Percentiles rank a stretch among this genome's conserved stretches.
Conservation (phyloP, 2,329 filamentous ascomycete genomes). For the Chaetomiaceae sp. region DNA sequence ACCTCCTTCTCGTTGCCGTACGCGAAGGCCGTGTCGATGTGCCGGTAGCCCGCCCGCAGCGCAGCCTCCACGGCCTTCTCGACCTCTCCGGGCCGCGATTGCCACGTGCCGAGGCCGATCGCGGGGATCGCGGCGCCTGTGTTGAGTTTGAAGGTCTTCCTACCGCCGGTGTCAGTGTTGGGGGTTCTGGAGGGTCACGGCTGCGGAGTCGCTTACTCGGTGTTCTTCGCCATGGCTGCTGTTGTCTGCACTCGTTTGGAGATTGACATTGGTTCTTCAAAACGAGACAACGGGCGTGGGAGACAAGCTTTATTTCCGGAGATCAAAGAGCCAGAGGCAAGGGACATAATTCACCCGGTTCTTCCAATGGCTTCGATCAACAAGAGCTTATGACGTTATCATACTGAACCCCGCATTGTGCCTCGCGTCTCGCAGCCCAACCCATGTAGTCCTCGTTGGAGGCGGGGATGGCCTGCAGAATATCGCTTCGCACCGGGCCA, state of each 20-base stretch:
- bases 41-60: constrained; percentile 62
- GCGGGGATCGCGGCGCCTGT: constrained; percentile 73
- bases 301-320: constrained; percentile 3
- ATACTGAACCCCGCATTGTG: neutral
- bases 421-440: neutral
- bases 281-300: neutral
- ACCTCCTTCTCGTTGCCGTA: constrained; percentile 73
- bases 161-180: constrained; percentile 15
- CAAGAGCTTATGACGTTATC: constrained; percentile 8
- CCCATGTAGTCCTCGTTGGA: neutral
- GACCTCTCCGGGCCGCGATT: constrained; percentile 64
- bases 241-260: neutral
- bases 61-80: constrained; percentile 64
- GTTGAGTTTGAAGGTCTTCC: constrained; percentile 62
- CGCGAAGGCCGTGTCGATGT: constrained; percentile 69
- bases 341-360: neutral
- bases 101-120: constrained; percentile 74
- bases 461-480: constrained; percentile 4
- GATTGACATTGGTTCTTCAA: neutral
- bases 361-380: constrained; percentile 8
- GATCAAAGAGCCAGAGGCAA: neutral
- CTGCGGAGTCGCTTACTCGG: constrained; percentile 11
- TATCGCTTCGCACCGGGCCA: neutral
- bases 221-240: constrained; percentile 20
- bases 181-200: no score